Evolutionary conservation across 495 filamentous ascomycete species (phyloP), one percentile per base, ranked within the genome.

Genomic region (Penicillium psychrofluorescens): DNA sequence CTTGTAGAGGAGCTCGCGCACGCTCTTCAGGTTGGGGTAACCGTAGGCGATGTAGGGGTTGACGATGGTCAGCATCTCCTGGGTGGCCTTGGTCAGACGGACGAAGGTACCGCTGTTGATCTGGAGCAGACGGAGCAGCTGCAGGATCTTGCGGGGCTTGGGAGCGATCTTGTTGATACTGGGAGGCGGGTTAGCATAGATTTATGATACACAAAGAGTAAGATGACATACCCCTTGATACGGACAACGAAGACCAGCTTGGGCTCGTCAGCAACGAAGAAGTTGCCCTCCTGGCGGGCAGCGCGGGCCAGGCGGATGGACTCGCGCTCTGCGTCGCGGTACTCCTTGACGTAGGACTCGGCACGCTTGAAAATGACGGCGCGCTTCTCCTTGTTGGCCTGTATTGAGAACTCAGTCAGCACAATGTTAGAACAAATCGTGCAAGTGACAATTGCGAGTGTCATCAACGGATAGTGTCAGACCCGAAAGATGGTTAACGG

Each of bases 151-250:
- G 77, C 94, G 89, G 71, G 94, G 94, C 85, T 98, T 97, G 62
- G 92, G 92, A 66, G 92, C 81, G 57, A 98, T 97, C 85, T 98
- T 97, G 85, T 97, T 97, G 89, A 98, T 98, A 95, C 92, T 84
- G 44, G 33, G 35, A 8, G 22, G 13, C 6, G 6, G 28, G 49
- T 63, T 50, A 66, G 42, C 12, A 5, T 41, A 49, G 35, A 16
- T 51, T 35, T 56, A 43, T 48, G 30, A 22, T 6, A 22, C 16
- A 52, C 42, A 12, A 10, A 36, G 0, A 31, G n/a, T 1, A 32
- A 22, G 27, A 15, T 5, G n/a, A 66, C 72, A 48, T 72, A 83
- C 84, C 84, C 92, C 86, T 98, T 98, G 81, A 98, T 97, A 74
- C 92, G 94, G 76, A 97, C 73, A 63, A 98, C 84, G 72, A 98